Evolutionary conservation across 139 green algal species (phyloP).

Genomic region (Chlamydomonas applanata): DNA sequence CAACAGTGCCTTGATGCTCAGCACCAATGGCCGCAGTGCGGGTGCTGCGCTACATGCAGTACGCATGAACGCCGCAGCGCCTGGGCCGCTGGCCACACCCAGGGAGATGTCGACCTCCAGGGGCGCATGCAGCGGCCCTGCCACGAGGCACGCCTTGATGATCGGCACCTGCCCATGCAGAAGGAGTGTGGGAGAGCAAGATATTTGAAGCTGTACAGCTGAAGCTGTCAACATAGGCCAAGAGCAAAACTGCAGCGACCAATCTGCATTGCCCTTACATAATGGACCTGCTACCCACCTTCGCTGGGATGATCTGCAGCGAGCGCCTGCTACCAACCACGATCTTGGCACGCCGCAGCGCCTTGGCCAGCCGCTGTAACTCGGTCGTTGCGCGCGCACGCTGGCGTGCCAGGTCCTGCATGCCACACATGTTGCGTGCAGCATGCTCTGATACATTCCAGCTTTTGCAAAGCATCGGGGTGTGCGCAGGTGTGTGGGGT

Average conservation of each 20-base stretch:
- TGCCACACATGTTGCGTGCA: too few species aligned
- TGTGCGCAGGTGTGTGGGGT: too few species aligned
- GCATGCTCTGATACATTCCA: too few species aligned
- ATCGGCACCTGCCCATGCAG: conserved; percentile 9
- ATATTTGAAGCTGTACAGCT: too few species aligned
- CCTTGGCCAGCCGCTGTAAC: conserved; percentile 7
- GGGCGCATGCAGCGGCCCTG: not conserved
- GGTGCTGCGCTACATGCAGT: conserved; percentile 20
- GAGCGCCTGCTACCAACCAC: not conserved
- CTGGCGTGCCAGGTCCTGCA: not conserved
- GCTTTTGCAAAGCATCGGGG: too few species aligned
- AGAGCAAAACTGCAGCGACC: too few species aligned
- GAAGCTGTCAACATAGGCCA: too few species aligned
- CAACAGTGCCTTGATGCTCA: conserved; percentile 51
- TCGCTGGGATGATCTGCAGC: conserved; percentile 15
- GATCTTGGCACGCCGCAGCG: not conserved
- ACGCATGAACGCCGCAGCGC: conserved; percentile 28
- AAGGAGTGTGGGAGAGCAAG: too few species aligned
- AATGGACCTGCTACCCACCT: too few species aligned
- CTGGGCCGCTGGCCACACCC: conserved; percentile 64
- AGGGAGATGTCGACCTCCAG: conserved; percentile 70
- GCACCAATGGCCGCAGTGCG: conserved; percentile 31
- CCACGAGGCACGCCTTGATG: not conserved
- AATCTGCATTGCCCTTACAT: too few species aligned
- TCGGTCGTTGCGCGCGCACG: not conserved